These are phyloP conservation scores for Saturnispora quitensis DNA, from an alignment of 805 yeast genomes.

Conservation along the genomic window DNA sequence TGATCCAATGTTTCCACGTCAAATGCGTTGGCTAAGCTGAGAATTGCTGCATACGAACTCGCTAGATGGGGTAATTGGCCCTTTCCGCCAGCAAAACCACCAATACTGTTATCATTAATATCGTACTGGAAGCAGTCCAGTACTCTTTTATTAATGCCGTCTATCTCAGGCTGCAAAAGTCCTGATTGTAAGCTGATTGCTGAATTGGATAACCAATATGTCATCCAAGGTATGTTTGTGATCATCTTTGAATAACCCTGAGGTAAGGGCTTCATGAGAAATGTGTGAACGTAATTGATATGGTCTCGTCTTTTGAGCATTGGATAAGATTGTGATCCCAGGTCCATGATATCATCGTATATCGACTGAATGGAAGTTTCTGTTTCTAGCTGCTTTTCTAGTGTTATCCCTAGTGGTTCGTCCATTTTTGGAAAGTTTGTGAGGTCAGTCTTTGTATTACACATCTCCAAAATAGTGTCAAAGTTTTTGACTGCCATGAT, in stretches of 20 bases:
- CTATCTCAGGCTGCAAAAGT: conserved; percentile 13
- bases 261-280: conserved; percentile 40
- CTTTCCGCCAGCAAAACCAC: conserved; percentile 68
- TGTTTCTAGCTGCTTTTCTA: conserved; percentile 31
- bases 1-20: conserved; percentile 31
- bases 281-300: conserved; percentile 32
- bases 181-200: conserved; percentile 28
- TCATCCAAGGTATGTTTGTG: conserved; percentile 88
- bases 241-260: conserved; percentile 48
- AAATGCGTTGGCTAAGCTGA: conserved; percentile 48
- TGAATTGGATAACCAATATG: conserved; percentile 74
- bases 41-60: conserved; percentile 68
- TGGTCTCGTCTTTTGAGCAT: conserved; percentile 30
- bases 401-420: conserved; percentile 28
- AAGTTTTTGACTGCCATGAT: conserved; percentile 8
- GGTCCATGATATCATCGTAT: conserved; percentile 24
- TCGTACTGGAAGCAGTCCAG: not conserved
- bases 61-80: conserved; percentile 82
- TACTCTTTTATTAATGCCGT: conserved; percentile 8
- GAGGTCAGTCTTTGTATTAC: not conserved
- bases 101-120: conserved; percentile 19
- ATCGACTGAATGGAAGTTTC: conserved; percentile 27
- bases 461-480: conserved; percentile 21
- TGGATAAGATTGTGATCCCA: conserved; percentile 27
- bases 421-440: conserved; percentile 2